Percentiles rank a stretch among this genome's conserved stretches.
Conservation (phyloP, 1,284 basidiomycete genomes). For the Hortiboletus rubellus region DNA sequence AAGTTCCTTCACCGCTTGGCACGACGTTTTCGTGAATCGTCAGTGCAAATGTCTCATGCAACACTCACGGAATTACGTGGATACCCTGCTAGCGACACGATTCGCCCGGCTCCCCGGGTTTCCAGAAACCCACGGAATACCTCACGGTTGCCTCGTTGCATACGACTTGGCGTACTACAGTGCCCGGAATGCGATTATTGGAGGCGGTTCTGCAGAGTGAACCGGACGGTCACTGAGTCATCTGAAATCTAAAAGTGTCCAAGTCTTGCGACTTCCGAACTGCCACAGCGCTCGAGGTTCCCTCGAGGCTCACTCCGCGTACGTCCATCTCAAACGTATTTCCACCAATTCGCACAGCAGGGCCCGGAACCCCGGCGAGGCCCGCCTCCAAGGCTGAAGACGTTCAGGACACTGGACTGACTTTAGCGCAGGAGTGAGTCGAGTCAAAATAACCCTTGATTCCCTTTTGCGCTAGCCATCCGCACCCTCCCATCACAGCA, state of each 20-base stretch:
- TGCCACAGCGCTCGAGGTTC: slow-evolving; percentile 27
- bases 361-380: background rate
- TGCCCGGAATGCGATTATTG: slow-evolving; percentile 7
- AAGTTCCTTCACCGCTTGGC: background rate
- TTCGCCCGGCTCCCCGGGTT: background rate
- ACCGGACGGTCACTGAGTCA: slow-evolving; percentile 11
- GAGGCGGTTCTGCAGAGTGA: slow-evolving; percentile 16
- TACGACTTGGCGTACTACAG: slow-evolving; percentile 9
- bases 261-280: slow-evolving; percentile 6
- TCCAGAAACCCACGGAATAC: slow-evolving; percentile 11
- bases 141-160: slow-evolving; percentile 23
- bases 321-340: background rate
- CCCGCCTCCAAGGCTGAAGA: slow-evolving; percentile 1
- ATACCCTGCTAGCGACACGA: background rate
- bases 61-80: background rate
- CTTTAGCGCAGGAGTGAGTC: background rate
- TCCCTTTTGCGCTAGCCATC: background rate
- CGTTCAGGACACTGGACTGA: background rate
- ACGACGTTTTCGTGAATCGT: background rate
- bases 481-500: background rate
- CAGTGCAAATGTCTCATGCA: background rate
- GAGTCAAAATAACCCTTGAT: too few relatives aligned
- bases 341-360: background rate
- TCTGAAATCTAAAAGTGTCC: background rate
- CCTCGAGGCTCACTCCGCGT: slow-evolving; percentile 29